phyloP scores from a whole-genome alignment of 805 yeast genomes.

The Alloascoidea africana region DNA sequence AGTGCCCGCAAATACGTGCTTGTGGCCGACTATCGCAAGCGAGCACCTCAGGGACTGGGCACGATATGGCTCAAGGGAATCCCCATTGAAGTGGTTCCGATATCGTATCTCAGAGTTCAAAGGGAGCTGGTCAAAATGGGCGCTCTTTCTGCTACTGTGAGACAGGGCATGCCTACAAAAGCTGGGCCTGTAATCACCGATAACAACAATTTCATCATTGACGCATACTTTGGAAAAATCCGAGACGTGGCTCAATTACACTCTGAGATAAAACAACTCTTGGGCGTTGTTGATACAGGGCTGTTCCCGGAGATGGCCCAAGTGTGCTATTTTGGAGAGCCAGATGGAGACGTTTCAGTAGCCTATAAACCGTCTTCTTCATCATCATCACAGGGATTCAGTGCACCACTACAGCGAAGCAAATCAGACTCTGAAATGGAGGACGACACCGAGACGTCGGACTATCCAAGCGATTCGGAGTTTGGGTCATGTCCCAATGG shows the following conservation, averaged over 20 bases:
- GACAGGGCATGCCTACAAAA: conserved; percentile 83
- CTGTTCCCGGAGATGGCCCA: conserved; percentile 59
- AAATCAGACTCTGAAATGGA: too few species aligned
- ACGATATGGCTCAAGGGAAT: conserved; percentile 78
- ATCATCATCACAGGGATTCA: too few species aligned
- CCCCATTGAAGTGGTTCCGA: conserved; percentile 91
- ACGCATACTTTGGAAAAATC: conserved; percentile 82
- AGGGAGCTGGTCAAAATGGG: conserved; percentile 48
- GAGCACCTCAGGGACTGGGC: conserved; percentile 60
- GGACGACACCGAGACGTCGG: too few species aligned
- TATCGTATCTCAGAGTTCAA: conserved; percentile 64
- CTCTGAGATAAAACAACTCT: conserved; percentile 48
- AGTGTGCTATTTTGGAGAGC: conserved; percentile 82
- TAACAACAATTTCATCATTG: conserved; percentile 85
- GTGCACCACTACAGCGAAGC: too few species aligned
- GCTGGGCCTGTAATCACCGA: conserved; percentile 97
- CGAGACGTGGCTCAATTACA: conserved; percentile 36
- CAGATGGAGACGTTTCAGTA: conserved; percentile 46
- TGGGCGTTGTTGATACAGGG: conserved; percentile 98
- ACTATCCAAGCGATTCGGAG: too few species aligned
- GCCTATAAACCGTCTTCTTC: too few species aligned
- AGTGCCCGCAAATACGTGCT: conserved; percentile 64
- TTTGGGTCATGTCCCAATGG: too few species aligned
- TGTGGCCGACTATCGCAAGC: conserved; percentile 88
- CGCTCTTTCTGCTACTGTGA: conserved; percentile 43